These are phyloP conservation scores for Kwoniella newhampshirensis DNA, from an alignment of 768 basidiomycete species.

Conservation along the genomic window DNA sequence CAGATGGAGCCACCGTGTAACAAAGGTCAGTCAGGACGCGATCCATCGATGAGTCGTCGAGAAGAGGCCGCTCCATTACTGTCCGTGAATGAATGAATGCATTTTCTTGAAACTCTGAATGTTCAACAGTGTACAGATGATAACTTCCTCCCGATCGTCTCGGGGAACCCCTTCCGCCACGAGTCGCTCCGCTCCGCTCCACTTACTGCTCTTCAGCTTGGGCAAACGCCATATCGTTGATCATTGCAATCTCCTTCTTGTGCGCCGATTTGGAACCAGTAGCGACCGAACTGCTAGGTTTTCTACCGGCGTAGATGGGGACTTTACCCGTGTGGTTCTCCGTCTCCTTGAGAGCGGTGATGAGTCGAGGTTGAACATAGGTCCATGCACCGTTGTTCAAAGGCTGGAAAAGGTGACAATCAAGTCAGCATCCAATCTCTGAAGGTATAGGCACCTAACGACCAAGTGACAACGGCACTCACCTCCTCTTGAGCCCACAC, in stretches of 20 bases:
- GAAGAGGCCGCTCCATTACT: no score
- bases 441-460: no score
- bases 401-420: conserved; percentile 63
- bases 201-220: conserved; percentile 4
- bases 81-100: no score
- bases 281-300: conserved; percentile 72
- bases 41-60: no score
- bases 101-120: no score
- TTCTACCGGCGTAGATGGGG: conserved; percentile 86
- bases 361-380: conserved; percentile 87
- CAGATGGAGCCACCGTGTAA: no score
- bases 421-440: not conserved
- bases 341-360: conserved; percentile 88
- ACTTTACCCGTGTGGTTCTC: conserved; percentile 88
- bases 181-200: not conserved
- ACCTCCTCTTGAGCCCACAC: conserved; percentile 80
- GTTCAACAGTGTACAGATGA: no score
- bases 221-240: conserved; percentile 57
- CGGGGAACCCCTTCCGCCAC: not conserved
- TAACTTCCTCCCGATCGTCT: no score
- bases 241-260: conserved; percentile 84
- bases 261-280: conserved; percentile 64
- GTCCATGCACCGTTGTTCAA: conserved; percentile 98
- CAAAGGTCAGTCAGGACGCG: no score
- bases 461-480: conserved; percentile 21